Percentiles rank a stretch among this genome's conserved stretches.
phyloP scores from a whole-genome alignment of 768 basidiomycete genomes.

The Holtermannia corniformis region DNA sequence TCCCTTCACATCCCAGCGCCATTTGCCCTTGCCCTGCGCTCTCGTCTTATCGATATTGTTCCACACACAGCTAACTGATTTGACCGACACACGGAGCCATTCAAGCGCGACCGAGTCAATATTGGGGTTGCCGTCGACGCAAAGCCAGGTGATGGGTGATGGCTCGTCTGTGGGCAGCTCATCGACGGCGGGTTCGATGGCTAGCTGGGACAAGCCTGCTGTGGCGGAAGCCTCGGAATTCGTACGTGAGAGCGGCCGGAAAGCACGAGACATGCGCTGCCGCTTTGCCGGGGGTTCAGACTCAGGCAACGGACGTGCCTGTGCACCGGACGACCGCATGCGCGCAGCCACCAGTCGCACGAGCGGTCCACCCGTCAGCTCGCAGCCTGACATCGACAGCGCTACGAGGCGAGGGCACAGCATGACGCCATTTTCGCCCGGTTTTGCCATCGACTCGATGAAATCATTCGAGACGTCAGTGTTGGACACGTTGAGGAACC shows the following conservation, averaged over 20 bases:
- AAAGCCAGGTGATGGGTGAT: not conserved
- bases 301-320: not conserved
- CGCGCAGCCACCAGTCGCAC: not conserved
- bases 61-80: not conserved
- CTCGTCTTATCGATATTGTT: not conserved
- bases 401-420: not conserved
- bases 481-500: not conserved
- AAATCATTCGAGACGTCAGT: not conserved
- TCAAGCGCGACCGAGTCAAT: not conserved
- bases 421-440: not conserved
- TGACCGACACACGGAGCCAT: not conserved
- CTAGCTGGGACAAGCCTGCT: no score
- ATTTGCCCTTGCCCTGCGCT: not conserved
- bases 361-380: not conserved
- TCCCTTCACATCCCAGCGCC: not conserved
- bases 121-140: not conserved
- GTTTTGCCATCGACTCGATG: not conserved
- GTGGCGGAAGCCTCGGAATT: no score
- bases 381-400: not conserved
- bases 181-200: no score
- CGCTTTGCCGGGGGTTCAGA: not conserved
- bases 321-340: not conserved
- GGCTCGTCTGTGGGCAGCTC: no score
- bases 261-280: no score
- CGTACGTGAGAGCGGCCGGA: no score